A percentile compares a stretch with the other conserved stretches of the same genome.
Conservation (phyloP, 305 asterid genomes). For the Fraxinus baroniana region DNA sequence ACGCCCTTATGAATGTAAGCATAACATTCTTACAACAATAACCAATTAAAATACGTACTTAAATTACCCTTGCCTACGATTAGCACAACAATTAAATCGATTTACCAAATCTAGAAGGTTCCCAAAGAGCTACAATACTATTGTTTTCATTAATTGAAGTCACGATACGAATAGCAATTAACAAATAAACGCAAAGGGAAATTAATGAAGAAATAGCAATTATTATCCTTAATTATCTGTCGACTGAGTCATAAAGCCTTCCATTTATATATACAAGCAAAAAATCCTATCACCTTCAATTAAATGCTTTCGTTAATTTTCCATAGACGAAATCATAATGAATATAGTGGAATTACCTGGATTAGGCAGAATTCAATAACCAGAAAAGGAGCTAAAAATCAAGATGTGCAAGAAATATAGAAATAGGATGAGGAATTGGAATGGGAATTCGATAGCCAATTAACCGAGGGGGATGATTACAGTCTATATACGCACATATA, state of each 20-base stretch:
- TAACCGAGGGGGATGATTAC: neutral
- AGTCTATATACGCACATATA: neutral
- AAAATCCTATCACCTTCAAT: neutral
- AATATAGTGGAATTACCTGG: slow-evolving; percentile 1
- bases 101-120: slow-evolving; percentile 29
- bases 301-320: neutral
- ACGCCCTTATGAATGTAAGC: neutral
- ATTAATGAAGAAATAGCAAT: neutral
- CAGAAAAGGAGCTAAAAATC: neutral
- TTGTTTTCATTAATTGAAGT: slow-evolving; percentile 36
- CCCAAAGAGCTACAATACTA: neutral
- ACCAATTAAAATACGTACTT: neutral
- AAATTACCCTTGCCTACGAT: slow-evolving; percentile 14
- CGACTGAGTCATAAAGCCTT: neutral
- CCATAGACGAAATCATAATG: neutral
- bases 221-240: neutral
- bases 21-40: neutral
- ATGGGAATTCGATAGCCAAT: neutral
- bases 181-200: neutral
- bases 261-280: neutral
- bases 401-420: neutral
- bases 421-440: neutral
- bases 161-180: slow-evolving; percentile 18
- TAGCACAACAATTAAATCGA: slow-evolving; percentile 11
- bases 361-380: neutral